phyloP scores from a whole-genome alignment of 768 basidiomycete genomes.

The Suillus bovinus region DNA sequence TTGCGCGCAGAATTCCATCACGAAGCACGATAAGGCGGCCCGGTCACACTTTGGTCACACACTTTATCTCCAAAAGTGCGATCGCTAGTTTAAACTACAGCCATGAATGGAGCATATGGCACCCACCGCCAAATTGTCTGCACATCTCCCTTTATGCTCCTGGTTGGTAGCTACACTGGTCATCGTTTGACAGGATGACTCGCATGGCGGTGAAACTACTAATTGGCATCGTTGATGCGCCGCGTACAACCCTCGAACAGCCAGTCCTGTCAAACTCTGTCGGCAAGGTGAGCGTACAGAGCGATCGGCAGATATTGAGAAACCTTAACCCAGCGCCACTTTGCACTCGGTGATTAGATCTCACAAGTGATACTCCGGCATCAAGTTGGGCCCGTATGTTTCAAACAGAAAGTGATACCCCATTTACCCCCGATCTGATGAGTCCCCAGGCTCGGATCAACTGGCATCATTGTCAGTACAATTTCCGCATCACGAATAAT shows the following conservation, averaged over 20 bases:
- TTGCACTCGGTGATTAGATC: no score
- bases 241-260: background rate
- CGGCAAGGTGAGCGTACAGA: no score
- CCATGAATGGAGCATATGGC: background rate
- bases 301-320: no score
- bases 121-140: background rate
- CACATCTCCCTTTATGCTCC: background rate
- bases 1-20: no score
- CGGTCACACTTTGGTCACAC: background rate
- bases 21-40: no score
- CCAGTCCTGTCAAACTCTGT: background rate
- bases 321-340: no score
- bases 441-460: background rate
- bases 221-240: background rate
- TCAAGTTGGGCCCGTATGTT: no score
- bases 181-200: background rate
- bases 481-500: background rate
- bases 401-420: no score
- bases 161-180: conserved; percentile 1
- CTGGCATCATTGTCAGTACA: background rate
- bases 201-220: background rate
- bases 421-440: background rate
- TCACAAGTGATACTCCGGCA: no score
- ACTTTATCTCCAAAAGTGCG: background rate
- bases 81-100: background rate